Base-by-base conservation (phyloP, 2,329 filamentous ascomycete genomes). In the Huntiella bhutanensis region DNA sequence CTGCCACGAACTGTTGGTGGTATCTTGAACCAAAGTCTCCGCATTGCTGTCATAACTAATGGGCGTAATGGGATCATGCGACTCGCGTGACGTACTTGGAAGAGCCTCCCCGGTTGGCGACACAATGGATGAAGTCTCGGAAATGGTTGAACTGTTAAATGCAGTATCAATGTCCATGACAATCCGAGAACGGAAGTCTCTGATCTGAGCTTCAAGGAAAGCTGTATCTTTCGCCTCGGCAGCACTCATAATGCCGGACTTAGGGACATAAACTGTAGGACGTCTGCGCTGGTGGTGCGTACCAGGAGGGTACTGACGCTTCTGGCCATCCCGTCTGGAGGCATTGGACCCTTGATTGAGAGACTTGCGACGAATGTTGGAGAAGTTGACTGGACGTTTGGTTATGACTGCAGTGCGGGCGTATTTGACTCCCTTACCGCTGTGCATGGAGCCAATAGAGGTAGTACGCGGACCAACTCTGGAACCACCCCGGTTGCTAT, bases 101-200 rank as follows among this genome's bases (percentile, higher is more conserved):
- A 52, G 43, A 2, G 36, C n/a, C 8, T 33, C 42, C 10, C 19
- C 47, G 13, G 12, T 45, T 28, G 22, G 22, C 8, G 22, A 28
- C 22, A 28, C 3, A 28, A 28, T 28, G 12, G 34, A 32, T 4
- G 41, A 47, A 3, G 39, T 22, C 12, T 63, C 61, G 13, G 60
- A 57, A 11, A 71, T 60, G 8, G 73, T 53, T 7, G 68, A 70
- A 54, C 80, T 77, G 56, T 84, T 87, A 64, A 96, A 95, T 1
- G 87, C 87, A 55, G 91, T 83, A 56, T 96, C 87, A 56, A 87
- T 92, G 49, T 91, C 83, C 60, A 85, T 84, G 43, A 85, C 84
- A 51, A 95, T 77, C 55, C 85, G 85, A 54, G 37, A 40, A 54
- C 85, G 93, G 48, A 92, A 80, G 54, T 88, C 80, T 5, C 84